These are phyloP conservation scores for Emydomyces testavorans DNA, from an alignment of 2,329 filamentous ascomycete species.

Conservation along the genomic window DNA sequence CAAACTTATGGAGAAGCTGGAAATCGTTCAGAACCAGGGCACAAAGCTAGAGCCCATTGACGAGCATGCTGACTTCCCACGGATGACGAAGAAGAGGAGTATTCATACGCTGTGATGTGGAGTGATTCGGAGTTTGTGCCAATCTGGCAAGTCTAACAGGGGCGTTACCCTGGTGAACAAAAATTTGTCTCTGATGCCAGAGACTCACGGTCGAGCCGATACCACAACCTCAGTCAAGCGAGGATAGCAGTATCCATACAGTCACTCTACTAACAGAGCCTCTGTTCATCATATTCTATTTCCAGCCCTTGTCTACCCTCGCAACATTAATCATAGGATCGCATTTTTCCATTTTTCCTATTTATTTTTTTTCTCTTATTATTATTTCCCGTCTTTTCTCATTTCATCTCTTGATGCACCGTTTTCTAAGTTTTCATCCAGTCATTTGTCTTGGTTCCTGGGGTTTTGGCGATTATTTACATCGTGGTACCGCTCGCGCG, in stretches of 20 bases:
- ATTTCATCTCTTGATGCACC: constrained; percentile 14
- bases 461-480: constrained; percentile 13
- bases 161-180: no score
- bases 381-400: constrained; percentile 14
- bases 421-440: not conserved
- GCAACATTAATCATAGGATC: no score
- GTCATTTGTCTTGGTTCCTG: not conserved
- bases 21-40: constrained; percentile 47
- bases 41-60: constrained; percentile 34
- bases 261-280: no score
- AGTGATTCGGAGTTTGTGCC: not conserved
- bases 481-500: constrained; percentile 17
- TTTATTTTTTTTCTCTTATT: constrained; percentile 11
- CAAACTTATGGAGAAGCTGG: constrained; percentile 75
- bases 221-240: no score
- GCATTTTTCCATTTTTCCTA: constrained; percentile 3
- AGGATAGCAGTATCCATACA: no score
- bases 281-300: no score
- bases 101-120: constrained; percentile 30
- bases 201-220: no score
- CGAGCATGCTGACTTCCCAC: constrained; percentile 32
- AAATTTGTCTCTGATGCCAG: no score
- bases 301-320: no score
- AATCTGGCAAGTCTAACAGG: no score
- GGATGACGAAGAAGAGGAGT: constrained; percentile 37